These are phyloP conservation scores for Diplosphaera chodatii DNA, from an alignment of 139 green algal genomes.

Conservation along the genomic window DNA sequence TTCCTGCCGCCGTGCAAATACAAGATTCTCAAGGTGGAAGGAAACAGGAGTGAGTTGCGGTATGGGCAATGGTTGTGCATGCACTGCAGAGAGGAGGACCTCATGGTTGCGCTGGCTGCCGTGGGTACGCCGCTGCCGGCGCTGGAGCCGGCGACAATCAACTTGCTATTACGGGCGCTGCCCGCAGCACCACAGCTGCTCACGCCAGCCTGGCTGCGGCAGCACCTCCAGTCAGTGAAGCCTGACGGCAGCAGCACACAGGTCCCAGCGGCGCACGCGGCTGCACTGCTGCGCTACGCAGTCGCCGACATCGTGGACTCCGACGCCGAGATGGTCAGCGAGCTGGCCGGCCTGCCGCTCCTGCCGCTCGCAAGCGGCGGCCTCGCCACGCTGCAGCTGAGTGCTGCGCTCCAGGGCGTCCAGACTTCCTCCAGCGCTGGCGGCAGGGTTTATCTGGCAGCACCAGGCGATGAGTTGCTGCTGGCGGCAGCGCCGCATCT, in stretches of 20 bases:
- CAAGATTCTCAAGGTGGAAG: too few species aligned
- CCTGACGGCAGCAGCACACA: too few species aligned
- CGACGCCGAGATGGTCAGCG: conserved; percentile 23
- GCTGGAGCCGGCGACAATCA: background rate
- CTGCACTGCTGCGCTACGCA: conserved; percentile 43
- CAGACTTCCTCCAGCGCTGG: too few species aligned
- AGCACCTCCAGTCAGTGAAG: too few species aligned
- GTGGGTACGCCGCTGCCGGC: conserved; percentile 7
- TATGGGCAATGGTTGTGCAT: too few species aligned
- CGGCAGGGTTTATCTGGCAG: conserved; percentile 13
- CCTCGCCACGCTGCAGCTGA: conserved; percentile 4
- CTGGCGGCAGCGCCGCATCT: conserved; percentile 6
- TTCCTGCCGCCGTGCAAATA: too few species aligned
- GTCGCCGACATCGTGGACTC: conserved; percentile 40
- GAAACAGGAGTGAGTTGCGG: too few species aligned
- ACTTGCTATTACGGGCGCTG: conserved; percentile 12
- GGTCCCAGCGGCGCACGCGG: too few species aligned
- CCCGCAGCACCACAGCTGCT: conserved; percentile 3
- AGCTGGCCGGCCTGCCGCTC: conserved; percentile 41
- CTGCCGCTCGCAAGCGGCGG: conserved; percentile 42
- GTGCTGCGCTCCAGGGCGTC: background rate
- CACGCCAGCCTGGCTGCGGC: conserved; percentile 5
- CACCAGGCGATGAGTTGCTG: background rate
- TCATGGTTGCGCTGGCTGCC: conserved; percentile 4
- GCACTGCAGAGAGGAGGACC: background rate